A percentile compares a stretch with the other conserved stretches of the same genome.
phyloP scores from a whole-genome alignment of 176 grass and related monocot species.

The Ananas comosus region DNA sequence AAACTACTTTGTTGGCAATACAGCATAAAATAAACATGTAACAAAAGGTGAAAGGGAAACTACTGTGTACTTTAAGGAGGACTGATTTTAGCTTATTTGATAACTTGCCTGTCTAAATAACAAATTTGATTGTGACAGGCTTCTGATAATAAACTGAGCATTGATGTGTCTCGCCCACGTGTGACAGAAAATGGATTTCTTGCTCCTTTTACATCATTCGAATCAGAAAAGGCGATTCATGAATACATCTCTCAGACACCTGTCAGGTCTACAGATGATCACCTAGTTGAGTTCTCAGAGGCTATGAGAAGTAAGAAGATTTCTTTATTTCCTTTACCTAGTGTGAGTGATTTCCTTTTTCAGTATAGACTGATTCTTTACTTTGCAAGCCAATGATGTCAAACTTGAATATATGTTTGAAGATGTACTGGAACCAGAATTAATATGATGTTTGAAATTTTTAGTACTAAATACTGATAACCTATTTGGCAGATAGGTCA shows the following conservation, averaged over 20 bases:
- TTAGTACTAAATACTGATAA: too few species aligned
- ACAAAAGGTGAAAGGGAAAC: too few species aligned
- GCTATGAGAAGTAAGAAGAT: constrained; percentile 69
- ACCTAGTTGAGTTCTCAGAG: constrained; percentile 85
- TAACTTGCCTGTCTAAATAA: neutral
- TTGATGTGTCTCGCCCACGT: constrained; percentile 21
- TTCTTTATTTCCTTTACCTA: constrained; percentile 6
- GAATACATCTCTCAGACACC: constrained; percentile 60
- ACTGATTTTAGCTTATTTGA: too few species aligned
- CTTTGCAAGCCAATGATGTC: neutral
- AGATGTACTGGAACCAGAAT: too few species aligned
- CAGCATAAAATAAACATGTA: too few species aligned
- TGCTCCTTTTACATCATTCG: constrained; percentile 21
- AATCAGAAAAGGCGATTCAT: constrained; percentile 44
- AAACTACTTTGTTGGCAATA: too few species aligned
- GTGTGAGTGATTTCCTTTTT: neutral
- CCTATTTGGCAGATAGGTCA: too few species aligned
- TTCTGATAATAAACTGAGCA: constrained; percentile 32
- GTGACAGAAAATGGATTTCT: constrained; percentile 45
- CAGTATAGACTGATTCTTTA: neutral
- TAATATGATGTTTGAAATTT: too few species aligned
- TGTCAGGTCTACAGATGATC: constrained; percentile 63
- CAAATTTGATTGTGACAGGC: constrained; percentile 22
- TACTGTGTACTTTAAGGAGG: too few species aligned
- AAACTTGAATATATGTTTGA: neutral